Evolutionary conservation across 2,329 filamentous ascomycete genomes (phyloP), one percentile per base, ranked within the genome.

Genomic region (Purpureocillium takamizusanense): DNA sequence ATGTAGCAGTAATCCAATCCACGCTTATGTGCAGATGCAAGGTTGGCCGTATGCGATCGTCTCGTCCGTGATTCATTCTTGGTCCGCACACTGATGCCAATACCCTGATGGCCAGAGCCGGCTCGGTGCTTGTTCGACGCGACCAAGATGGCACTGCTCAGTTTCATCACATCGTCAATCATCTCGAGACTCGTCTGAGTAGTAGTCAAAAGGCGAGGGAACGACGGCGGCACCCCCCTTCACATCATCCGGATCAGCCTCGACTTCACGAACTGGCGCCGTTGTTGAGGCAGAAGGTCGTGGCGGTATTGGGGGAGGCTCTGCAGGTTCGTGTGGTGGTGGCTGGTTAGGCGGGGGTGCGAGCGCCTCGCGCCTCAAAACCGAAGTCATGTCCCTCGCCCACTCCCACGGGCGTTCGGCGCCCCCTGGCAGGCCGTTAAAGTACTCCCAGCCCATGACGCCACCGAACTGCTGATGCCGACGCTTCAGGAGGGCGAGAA

Each of bases 361-460:
- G 0, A 60, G 53, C 13, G 41, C 36, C 37, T 58, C 51, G 2
- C 51, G 39, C 31, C 67, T 53, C 46, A 66, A 46, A 40, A 65
- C 53, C 31, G 45, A 56, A 0, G 78, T 78, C 69, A 92, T 81
- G 40, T 72, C 70, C 34, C 69, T 71, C 0, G 84, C 85, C 88
- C 88, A 95, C 47, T 84, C 70, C 82, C 83, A 90, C 0, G 86
- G 84, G 39, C 69, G 63, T 11, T 66, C 65, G 2, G 54, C 55
- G 17, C 75, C 80, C 1, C 80, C 81, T 0, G 85, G 83, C 41
- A 79, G 57, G 39, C 81, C 77, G 64, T 94, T 94, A 64, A 90
- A 95, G 57, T 92, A 95, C 63, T 95, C 89, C 89, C 89, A 95
- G 3, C 87, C 87, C 80, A 92, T 92, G 7, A 95, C 79, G 1